Evolutionary conservation across 805 yeast species (phyloP), one percentile per base, ranked within the genome.

Genomic region (Metschnikowia hibisci): DNA sequence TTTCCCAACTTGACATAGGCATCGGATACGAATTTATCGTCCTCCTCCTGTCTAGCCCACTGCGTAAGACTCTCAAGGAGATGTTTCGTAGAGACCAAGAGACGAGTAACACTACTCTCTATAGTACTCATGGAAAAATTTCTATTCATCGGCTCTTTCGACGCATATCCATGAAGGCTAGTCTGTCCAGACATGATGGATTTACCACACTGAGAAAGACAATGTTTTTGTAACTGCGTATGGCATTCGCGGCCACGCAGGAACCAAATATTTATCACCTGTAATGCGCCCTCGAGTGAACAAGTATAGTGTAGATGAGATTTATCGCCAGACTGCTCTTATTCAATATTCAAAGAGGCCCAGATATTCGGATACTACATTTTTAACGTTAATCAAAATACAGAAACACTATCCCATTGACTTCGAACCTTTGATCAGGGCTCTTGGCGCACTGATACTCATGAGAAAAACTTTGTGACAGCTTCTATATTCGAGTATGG

Each of bases 1-100:
- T 90, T 93, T 0, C 99, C 99, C 23, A 93, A 74, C 51, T 80
- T 83, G 12, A 93, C 99, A 61, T 88, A 93, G 3, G 89, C 85
- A 55, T 89, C 87, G 2, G 96, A 87, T 2, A 93, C 97, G 49
- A 79, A 87, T 43, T 78, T 78, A 35, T 90, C 98, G 18, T 82
- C 75, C 5, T 87, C 89, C n/a, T 77, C 73, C 16, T 78, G 80
- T 47, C 79, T 74, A 1, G 98, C 90, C 99, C 99, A 93, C 47
- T 81, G 87, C 0, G 95, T 87, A 40, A 93, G 67, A 13, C 87
- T 76, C 55, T 87, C 96, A n/a, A 93, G 69, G 10, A 91, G 70
- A 45, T 87, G 89, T 56, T 91, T 91, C 0, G 98, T 89, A 1
- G 95, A 84, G 29, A 90, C 90, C 34, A 93, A 72, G 20, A 91